Evolutionary conservation across 2,329 filamentous ascomycete species (phyloP).

Genomic region (Colletotrichum filicis): DNA sequence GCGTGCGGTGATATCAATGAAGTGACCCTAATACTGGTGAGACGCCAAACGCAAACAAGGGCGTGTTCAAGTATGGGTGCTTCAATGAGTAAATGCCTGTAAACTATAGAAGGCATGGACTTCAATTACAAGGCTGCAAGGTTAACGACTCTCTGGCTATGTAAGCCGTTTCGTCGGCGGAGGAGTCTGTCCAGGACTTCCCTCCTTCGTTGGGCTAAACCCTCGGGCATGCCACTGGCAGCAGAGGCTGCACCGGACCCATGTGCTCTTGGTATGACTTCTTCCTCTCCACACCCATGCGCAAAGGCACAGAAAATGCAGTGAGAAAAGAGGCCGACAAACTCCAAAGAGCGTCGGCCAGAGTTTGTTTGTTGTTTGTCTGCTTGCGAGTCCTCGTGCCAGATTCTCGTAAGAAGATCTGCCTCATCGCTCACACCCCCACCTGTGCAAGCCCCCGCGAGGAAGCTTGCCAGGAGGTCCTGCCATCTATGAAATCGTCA

Average conservation of each 20-base stretch:
- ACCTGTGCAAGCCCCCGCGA: conserved; percentile 5
- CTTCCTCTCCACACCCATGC: conserved; percentile 62
- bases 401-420: background rate
- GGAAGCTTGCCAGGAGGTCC: background rate
- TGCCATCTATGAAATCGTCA: conserved; percentile 7
- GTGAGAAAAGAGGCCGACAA: conserved; percentile 61
- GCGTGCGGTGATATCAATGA: background rate
- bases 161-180: no score
- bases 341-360: conserved; percentile 36
- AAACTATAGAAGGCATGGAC: background rate
- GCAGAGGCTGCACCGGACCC: no score
- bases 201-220: no score
- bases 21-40: background rate
- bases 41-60: background rate
- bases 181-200: no score
- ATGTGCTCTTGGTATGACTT: background rate
- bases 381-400: conserved; percentile 35
- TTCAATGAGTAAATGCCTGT: background rate
- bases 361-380: conserved; percentile 4
- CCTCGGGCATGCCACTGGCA: no score
- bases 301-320: conserved; percentile 54
- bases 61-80: background rate
- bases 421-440: conserved; percentile 14
- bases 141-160: no score
- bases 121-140: background rate